phyloP scores from a whole-genome alignment of 306 rosid genomes.

The Inga leiocalycina region DNA sequence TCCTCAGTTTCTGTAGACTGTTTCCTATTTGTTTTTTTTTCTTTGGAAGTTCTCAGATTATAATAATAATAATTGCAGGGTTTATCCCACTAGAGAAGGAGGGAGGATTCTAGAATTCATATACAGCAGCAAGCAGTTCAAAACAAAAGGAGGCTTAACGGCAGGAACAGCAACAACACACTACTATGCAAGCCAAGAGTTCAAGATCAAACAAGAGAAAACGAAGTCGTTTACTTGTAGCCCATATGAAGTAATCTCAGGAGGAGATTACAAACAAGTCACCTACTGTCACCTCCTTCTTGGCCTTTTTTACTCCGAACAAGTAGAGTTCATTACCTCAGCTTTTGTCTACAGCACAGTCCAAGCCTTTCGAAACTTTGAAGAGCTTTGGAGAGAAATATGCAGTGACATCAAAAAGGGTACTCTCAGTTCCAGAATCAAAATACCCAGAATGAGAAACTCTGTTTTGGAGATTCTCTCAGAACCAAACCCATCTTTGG shows the following conservation, averaged over 20 bases:
- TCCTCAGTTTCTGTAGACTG: background rate
- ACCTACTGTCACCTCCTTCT: constrained; percentile 94
- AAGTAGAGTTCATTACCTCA: constrained; percentile 81
- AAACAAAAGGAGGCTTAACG: constrained; percentile 61
- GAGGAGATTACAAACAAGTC: constrained; percentile 85
- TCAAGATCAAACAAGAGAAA: constrained; percentile 67
- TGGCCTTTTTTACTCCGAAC: constrained; percentile 59
- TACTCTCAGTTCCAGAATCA: constrained; percentile 54
- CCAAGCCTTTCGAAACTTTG: constrained; percentile 63
- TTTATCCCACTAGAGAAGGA: constrained; percentile 67
- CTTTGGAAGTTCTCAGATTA: background rate
- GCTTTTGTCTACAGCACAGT: constrained; percentile 79
- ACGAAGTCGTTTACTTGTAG: constrained; percentile 71
- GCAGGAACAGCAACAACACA: constrained; percentile 79
- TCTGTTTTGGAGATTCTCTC: constrained; percentile 59
- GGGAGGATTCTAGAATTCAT: constrained; percentile 66
- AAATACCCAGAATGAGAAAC: constrained; percentile 44
- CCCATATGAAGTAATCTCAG: constrained; percentile 68
- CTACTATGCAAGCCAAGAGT: constrained; percentile 62
- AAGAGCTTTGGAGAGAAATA: constrained; percentile 71
- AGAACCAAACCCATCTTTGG: constrained; percentile 59
- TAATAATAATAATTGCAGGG: constrained; percentile 33
- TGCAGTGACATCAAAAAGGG: constrained; percentile 60
- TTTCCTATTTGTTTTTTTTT: background rate
- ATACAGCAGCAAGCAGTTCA: constrained; percentile 71